Evolutionary conservation across 805 yeast species (phyloP).

Genomic region (Ogataea trehaloabstinens): DNA sequence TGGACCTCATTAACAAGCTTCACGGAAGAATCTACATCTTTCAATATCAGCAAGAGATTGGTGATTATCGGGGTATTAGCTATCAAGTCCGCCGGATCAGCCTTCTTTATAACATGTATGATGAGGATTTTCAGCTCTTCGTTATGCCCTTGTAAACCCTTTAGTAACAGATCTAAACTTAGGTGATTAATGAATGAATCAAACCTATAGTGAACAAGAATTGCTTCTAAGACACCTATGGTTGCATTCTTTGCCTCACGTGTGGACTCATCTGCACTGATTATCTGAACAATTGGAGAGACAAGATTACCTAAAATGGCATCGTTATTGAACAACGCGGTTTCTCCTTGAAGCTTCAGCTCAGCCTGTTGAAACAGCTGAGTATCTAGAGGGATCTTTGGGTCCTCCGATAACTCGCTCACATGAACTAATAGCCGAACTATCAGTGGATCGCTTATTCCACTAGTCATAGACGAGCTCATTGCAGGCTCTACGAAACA

Average conservation of each 20-base stretch:
- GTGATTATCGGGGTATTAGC: constrained; percentile 31
- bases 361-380: constrained; percentile 18
- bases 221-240: constrained; percentile 23
- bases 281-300: constrained; percentile 21
- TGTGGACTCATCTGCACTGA: constrained; percentile 25
- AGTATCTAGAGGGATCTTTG: constrained; percentile 11
- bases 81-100: constrained; percentile 33
- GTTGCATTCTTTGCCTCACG: constrained; percentile 15
- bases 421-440: constrained; percentile 19
- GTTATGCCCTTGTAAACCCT: constrained; percentile 29
- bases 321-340: constrained; percentile 11
- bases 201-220: constrained; percentile 28
- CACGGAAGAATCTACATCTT: constrained; percentile 18
- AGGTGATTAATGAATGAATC: constrained; percentile 26
- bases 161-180: constrained; percentile 24
- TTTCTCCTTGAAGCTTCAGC: constrained; percentile 16
- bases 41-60: constrained; percentile 23
- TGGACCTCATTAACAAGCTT: constrained; percentile 23
- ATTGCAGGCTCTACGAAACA: too few relatives aligned
- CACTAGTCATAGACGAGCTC: constrained; percentile 6
- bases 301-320: constrained; percentile 16
- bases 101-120: constrained; percentile 24
- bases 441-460: constrained; percentile 18
- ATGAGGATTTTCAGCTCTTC: constrained; percentile 26
- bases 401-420: constrained; percentile 5